Evolutionary conservation across 176 grass and related monocot species (phyloP).

Genomic region (Urochloa ruziziensis): DNA sequence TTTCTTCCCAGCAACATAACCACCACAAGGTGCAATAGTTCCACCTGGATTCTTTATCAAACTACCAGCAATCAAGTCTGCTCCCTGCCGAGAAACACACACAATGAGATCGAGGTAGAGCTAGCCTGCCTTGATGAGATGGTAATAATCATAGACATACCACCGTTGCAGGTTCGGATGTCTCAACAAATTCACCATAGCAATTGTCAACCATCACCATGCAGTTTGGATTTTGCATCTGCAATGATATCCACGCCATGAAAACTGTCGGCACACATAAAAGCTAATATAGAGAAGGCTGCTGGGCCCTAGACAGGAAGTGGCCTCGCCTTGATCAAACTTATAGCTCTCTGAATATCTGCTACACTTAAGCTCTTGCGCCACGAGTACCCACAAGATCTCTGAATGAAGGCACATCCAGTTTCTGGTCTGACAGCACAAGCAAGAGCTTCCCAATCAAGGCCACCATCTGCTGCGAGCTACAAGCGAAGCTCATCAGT

Average conservation of each 20-base stretch:
- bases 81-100: constrained; percentile 51
- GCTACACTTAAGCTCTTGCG: constrained; percentile 64
- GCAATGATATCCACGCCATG: neutral
- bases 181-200: constrained; percentile 97
- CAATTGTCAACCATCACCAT: constrained; percentile 97
- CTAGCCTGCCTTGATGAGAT: neutral
- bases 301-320: neutral
- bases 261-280: neutral
- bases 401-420: constrained; percentile 79
- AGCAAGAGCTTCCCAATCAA: constrained; percentile 70
- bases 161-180: constrained; percentile 76
- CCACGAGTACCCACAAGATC: constrained; percentile 91
- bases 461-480: constrained; percentile 75
- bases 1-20: constrained; percentile 85
- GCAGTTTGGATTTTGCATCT: constrained; percentile 80
- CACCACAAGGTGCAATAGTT: constrained; percentile 82
- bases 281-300: neutral
- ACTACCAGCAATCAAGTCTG: constrained; percentile 92
- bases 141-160: constrained; percentile 36
- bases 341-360: constrained; percentile 65
- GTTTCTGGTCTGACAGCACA: constrained; percentile 58
- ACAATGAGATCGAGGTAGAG: constrained; percentile 12
- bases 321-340: constrained; percentile 61
- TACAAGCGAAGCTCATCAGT: constrained; percentile 39
- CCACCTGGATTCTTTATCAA: constrained; percentile 96